Base-by-base conservation (phyloP, 2,329 filamentous ascomycete species). In the Cordyceps farinosa region DNA sequence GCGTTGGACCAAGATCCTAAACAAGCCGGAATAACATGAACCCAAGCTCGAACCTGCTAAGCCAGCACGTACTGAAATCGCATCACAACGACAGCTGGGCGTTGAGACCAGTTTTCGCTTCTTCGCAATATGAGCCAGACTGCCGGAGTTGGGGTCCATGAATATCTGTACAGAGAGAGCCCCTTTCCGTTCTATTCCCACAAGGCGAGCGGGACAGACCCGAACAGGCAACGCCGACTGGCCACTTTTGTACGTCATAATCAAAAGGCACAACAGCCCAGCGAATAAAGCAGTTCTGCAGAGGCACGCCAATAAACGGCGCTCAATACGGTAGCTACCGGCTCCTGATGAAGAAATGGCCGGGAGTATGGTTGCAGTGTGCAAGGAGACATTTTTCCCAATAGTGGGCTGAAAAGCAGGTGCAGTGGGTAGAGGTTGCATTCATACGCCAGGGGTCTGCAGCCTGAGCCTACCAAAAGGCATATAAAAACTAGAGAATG, bases 111-210 rank as follows among this genome's bases (percentile, higher is more conserved):
- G 7, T 7, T 3, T 8, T 38, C n/a, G 5, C 32, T 15, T 15
- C 6, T 1, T 22, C 32, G 30, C 1, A 13, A 30, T 10, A 32
- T n/a, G 5, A 17, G 13, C 13, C 7, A 10, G 13, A 30, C 11
- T 55, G 36, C n/a, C 13, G 15, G 22, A 10, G 30, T 17, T n/a
- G 36, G 27, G n/a, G 6, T 42, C 13, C 52, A 17, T 34, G 36
- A 54, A 42, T 36, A 4, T n/a, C 22, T 22, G 5, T 15, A 7
- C 22, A 54, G 10, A 2, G 51, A 54, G 52, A 44, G 22, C 52
- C 52, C 52, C 52, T 32, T n/a, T 40, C 52, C 52, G 52, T 55
- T 13, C 36, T 55, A 54, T 55, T 32, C 27, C 52, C 52, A 42
- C 52, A 42, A 11, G 47, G 52, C 27, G 52, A 44, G 6, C 36